These are phyloP conservation scores for Corniculantispora saksenae DNA, from an alignment of 2,329 filamentous ascomycete genomes.

Conservation along the genomic window DNA sequence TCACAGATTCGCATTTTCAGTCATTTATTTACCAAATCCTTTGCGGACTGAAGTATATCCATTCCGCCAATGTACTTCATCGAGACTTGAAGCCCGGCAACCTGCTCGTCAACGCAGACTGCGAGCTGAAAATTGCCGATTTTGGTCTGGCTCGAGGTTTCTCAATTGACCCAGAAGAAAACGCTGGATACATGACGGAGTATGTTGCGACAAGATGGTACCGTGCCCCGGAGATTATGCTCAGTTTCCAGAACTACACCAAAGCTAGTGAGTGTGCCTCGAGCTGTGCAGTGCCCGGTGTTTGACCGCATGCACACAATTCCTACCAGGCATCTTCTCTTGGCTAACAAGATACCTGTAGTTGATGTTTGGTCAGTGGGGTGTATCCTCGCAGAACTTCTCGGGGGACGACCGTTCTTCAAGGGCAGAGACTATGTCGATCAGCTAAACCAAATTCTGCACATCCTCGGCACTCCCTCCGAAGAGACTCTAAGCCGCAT, in stretches of 20 bases:
- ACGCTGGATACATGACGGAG: slow-evolving; percentile 99
- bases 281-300: not conserved
- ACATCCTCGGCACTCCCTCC: slow-evolving; percentile 94
- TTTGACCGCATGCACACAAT: not conserved
- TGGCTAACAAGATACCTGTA: slow-evolving; percentile 39
- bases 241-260: slow-evolving; percentile 99
- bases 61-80: slow-evolving; percentile 96
- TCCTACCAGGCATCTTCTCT: not conserved
- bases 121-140: slow-evolving; percentile 98
- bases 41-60: slow-evolving; percentile 97
- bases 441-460: slow-evolving; percentile 97
- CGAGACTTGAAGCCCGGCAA: slow-evolving; percentile 97
- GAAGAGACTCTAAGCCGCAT: slow-evolving; percentile 92
- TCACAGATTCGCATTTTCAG: slow-evolving; percentile 98
- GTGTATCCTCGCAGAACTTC: slow-evolving; percentile 92
- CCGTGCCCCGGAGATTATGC: slow-evolving; percentile 93
- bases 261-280: slow-evolving; percentile 85
- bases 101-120: slow-evolving; percentile 95
- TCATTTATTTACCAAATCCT: slow-evolving; percentile 99
- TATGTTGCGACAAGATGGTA: slow-evolving; percentile 98
- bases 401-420: slow-evolving; percentile 96
- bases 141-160: slow-evolving; percentile 96
- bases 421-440: slow-evolving; percentile 99
- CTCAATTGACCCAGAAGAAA: slow-evolving; percentile 94
- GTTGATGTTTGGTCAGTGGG: slow-evolving; percentile 99